Percentiles rank a stretch among this genome's conserved stretches.
Conservation (phyloP, 2,329 filamentous ascomycete genomes). For the Myriosclerotinia scirpicola region DNA sequence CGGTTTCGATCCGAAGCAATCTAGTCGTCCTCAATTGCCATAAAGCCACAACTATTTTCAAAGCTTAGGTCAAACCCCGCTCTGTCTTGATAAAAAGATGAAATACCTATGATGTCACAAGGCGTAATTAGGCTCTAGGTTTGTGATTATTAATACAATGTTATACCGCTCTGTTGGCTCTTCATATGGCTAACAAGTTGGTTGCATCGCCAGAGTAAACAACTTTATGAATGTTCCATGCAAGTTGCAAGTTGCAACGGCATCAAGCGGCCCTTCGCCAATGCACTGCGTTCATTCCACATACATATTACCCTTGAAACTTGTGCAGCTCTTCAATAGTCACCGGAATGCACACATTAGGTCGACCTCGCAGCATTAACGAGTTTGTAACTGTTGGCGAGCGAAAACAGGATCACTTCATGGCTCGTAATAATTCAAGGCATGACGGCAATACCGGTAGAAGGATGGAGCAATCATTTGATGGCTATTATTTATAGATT, state of each 20-base stretch:
- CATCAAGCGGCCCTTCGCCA: constrained; percentile 35
- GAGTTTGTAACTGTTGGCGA: constrained; percentile 41
- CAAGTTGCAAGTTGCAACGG: no score
- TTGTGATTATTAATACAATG: not conserved
- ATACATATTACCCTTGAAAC: constrained; percentile 36
- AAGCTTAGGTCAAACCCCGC: no score
- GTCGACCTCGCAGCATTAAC: constrained; percentile 37
- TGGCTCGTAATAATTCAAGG: constrained; percentile 41
- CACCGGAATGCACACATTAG: constrained; percentile 42
- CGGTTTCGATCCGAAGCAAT: not conserved
- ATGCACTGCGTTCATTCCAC: constrained; percentile 39
- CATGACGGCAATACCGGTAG: constrained; percentile 26
- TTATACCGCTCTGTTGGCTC: constrained; percentile 47
- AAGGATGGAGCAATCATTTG: constrained; percentile 41
- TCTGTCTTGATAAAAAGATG: not conserved
- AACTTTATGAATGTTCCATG: constrained; percentile 43
- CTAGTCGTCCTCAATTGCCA: not conserved
- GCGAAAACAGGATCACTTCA: constrained; percentile 37
- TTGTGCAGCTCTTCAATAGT: constrained; percentile 39
- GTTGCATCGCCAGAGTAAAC: constrained; percentile 39
- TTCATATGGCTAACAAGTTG: constrained; percentile 49
- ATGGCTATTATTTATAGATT: constrained; percentile 37
- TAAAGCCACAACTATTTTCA: no score
- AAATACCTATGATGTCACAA: constrained; percentile 7
- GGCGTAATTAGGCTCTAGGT: not conserved